A percentile compares a stretch with the other conserved stretches of the same genome.
These are phyloP conservation scores for Aspergillus neotritici DNA, from an alignment of 2,329 filamentous ascomycete species.

Conservation along the genomic window DNA sequence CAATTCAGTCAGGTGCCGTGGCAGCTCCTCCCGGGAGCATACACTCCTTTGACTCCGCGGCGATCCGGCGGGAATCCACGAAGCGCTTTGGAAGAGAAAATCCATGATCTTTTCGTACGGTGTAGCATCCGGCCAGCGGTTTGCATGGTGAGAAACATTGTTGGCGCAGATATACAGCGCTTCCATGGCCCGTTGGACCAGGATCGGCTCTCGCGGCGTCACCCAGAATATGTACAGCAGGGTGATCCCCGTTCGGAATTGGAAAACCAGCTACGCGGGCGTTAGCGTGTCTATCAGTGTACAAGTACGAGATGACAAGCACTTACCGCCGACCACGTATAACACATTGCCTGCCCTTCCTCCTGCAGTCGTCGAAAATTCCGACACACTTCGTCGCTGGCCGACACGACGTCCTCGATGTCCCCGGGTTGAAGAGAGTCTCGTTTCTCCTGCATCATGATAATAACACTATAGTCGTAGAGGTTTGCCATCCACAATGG, in stretches of 20 bases:
- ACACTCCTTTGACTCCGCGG: not conserved
- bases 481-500: conserved; percentile 25
- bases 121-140: conserved; percentile 20
- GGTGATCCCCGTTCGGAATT: conserved; percentile 23
- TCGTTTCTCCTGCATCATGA: conserved; percentile 21
- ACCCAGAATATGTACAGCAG: conserved; percentile 24
- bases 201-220: conserved; percentile 6
- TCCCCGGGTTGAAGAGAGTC: conserved; percentile 20
- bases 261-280: conserved; percentile 20
- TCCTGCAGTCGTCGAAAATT: conserved; percentile 23
- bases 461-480: conserved; percentile 26
- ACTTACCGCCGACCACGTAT: conserved; percentile 27
- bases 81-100: conserved; percentile 12
- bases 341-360: conserved; percentile 26
- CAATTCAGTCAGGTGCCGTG: conserved; percentile 15
- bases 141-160: conserved; percentile 18
- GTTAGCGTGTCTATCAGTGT: not conserved
- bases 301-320: not conserved
- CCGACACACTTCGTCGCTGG: conserved; percentile 22
- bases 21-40: conserved; percentile 11
- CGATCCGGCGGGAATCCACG: conserved; percentile 10
- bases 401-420: conserved; percentile 20
- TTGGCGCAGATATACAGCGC: conserved; percentile 17
- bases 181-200: conserved; percentile 13
- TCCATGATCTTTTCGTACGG: conserved; percentile 19